These are phyloP conservation scores for Pisolithus orientalis DNA, from an alignment of 768 basidiomycete genomes.

Conservation along the genomic window DNA sequence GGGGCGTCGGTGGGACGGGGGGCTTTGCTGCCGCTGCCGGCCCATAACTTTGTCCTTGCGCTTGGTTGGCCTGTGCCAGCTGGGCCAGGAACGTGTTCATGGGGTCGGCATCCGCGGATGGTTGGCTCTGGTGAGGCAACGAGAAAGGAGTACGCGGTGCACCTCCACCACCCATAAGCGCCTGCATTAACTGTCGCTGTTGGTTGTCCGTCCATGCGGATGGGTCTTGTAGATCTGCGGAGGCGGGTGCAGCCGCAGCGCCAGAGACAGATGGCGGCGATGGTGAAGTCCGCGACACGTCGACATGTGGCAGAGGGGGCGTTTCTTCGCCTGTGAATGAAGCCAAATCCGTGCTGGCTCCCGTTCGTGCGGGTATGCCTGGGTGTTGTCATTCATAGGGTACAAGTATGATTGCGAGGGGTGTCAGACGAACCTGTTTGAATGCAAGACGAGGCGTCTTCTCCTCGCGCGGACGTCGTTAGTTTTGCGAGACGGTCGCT, in stretches of 20 bases:
- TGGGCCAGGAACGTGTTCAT: constrained; percentile 39
- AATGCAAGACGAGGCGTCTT: constrained; percentile 53
- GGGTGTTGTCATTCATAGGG: not conserved
- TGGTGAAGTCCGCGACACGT: constrained; percentile 21
- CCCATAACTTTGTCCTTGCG: constrained; percentile 11
- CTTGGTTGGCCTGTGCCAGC: constrained; percentile 18
- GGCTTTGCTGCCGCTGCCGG: constrained; percentile 22
- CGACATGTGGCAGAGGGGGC: constrained; percentile 13
- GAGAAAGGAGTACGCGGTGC: constrained; percentile 27
- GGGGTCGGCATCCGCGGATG: constrained; percentile 32
- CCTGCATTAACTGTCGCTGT: constrained; percentile 61
- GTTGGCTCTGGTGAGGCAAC: constrained; percentile 3
- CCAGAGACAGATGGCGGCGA: constrained; percentile 17
- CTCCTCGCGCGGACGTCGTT: constrained; percentile 67
- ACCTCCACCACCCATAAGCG: constrained; percentile 39
- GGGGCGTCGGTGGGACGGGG: constrained; percentile 1
- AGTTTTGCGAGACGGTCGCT: constrained; percentile 73
- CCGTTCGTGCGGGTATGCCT: constrained; percentile 10
- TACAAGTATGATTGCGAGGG: not conserved
- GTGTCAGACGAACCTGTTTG: constrained; percentile 37
- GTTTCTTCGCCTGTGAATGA: constrained; percentile 35
- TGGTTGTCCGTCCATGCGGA: constrained; percentile 65
- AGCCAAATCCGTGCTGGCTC: constrained; percentile 11
- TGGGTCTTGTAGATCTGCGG: constrained; percentile 36
- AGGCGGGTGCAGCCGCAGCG: too few relatives aligned